Evolutionary conservation across 768 basidiomycete species (phyloP), one percentile per base, ranked within the genome.

Genomic region (Fibroporia radiculosa): DNA sequence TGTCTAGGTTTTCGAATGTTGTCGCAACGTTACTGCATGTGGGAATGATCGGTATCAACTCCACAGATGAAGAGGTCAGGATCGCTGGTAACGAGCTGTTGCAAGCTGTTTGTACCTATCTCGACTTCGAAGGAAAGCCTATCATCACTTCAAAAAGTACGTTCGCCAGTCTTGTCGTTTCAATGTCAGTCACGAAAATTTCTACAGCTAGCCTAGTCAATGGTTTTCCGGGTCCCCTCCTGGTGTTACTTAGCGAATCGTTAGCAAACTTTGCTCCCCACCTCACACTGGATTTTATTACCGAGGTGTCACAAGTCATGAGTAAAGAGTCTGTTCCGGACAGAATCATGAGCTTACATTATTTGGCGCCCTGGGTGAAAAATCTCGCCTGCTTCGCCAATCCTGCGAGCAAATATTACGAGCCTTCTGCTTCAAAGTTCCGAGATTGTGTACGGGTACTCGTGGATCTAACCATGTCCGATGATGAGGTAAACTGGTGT

Each of bases 301-400:
- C 81, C n/a, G 92, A 93, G 62, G 86, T 93, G 23, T 77, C 77
- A 25, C 74, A 73, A 0, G 75, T 80, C 2, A 78, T 87, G 70
- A 65, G 69, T n/a, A 66, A 69, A 36, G 56, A 71, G 64, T 57
- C 58, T 19, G 55, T 63, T 2, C 56, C 66, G 1, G 82, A 84
- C 38, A 80, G 82, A 29, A 78, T 87, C 31, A 76, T 73, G 48
- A 90, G 82, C 55, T 60, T 93, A 18, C 79, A 84, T 48, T 93
- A 91, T 56, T 73, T 95, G 71, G 78, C 75, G 31, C 91, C 93
- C 3, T 96, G 92, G 93, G 75, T 95, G 32, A 80, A 75, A 59
- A 93, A 93, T 55, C 69, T 96, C 1, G 69, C 75, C 2, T 62
- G 69, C 12, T 93, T 87, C 50, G 74, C 76, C 22, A 82, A 83